These are phyloP conservation scores for Bisporella sp. DNA, from an alignment of 2,329 filamentous ascomycete species.

Conservation along the genomic window DNA sequence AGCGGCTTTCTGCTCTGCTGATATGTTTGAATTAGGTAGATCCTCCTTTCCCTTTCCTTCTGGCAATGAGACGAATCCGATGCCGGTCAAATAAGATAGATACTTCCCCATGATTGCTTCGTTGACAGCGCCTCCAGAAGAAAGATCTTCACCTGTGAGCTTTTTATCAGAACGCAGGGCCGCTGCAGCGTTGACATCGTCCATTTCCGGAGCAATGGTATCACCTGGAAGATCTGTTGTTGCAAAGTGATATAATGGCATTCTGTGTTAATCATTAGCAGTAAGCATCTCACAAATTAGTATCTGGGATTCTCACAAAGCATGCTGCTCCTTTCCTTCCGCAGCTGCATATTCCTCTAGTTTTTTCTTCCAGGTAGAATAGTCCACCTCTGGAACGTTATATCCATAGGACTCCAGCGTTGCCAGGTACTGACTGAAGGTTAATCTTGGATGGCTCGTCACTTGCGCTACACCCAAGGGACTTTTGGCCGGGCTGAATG, in stretches of 20 bases:
- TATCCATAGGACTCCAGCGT: conserved; percentile 69
- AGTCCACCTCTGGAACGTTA: conserved; percentile 56
- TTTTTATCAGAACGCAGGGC: conserved; percentile 55
- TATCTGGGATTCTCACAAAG: conserved; percentile 40
- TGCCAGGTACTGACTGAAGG: conserved; percentile 71
- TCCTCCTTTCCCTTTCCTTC: conserved; percentile 21
- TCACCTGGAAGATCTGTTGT: conserved; percentile 59
- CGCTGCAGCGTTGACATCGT: conserved; percentile 57
- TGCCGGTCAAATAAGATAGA: conserved; percentile 22
- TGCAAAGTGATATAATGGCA: conserved; percentile 69
- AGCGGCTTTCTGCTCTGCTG: conserved; percentile 14
- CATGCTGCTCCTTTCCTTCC: conserved; percentile 56
- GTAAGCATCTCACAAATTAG: background rate
- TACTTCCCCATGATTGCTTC: conserved; percentile 24
- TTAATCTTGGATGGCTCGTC: conserved; percentile 70
- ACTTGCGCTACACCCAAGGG: conserved; percentile 60
- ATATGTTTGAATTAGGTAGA: conserved; percentile 9
- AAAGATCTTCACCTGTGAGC: conserved; percentile 22
- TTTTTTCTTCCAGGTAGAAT: conserved; percentile 60
- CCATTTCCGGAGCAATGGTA: conserved; percentile 64
- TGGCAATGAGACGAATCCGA: conserved; percentile 22
- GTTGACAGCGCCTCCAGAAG: conserved; percentile 20
- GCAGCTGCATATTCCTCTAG: conserved; percentile 48
- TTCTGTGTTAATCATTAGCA: conserved; percentile 14
- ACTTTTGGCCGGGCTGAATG: conserved; percentile 24